These are phyloP conservation scores for Paxillus rubicundulus DNA, from an alignment of 768 basidiomycete species.

Conservation along the genomic window DNA sequence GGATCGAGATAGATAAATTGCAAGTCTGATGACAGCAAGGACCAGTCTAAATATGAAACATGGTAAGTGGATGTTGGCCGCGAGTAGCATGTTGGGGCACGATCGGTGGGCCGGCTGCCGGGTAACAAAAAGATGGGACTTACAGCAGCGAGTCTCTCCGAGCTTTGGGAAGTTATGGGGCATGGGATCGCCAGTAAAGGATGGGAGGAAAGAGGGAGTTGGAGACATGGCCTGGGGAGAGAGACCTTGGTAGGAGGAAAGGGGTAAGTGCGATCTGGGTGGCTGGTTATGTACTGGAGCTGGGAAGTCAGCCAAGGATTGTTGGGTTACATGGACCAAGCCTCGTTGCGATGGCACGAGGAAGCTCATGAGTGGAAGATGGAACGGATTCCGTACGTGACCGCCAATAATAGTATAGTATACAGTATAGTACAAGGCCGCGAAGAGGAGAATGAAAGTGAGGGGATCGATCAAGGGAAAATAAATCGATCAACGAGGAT, in stretches of 20 bases:
- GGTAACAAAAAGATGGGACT: conserved; percentile 31
- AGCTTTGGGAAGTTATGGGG: conserved; percentile 48
- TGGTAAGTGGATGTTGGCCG: conserved; percentile 21
- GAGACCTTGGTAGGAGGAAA: conserved; percentile 38
- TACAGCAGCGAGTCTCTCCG: conserved; percentile 77
- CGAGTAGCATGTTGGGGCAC: conserved; percentile 10
- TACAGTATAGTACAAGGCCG: conserved; percentile 15
- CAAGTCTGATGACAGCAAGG: conserved; percentile 72
- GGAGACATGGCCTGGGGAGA: conserved; percentile 33
- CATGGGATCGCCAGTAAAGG: conserved; percentile 37
- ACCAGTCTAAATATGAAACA: conserved; percentile 58
- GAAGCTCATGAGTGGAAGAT: conserved; percentile 32
- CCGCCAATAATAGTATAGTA: conserved; percentile 23
- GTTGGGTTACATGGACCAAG: conserved; percentile 22
- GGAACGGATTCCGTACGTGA: conserved; percentile 20
- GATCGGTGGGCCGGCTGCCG: conserved; percentile 25
- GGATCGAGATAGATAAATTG: conserved; percentile 84
- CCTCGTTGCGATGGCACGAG: conserved; percentile 36
- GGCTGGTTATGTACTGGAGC: conserved; percentile 33
- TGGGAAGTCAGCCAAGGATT: conserved; percentile 24
- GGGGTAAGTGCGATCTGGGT: conserved; percentile 36
- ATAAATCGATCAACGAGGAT: conserved; percentile 15
- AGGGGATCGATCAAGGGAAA: conserved; percentile 13
- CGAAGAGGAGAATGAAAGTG: conserved; percentile 16
- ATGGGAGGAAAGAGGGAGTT: conserved; percentile 24